Evolutionary conservation across 768 basidiomycete genomes (phyloP).

Genomic region (Astraeus odoratus): DNA sequence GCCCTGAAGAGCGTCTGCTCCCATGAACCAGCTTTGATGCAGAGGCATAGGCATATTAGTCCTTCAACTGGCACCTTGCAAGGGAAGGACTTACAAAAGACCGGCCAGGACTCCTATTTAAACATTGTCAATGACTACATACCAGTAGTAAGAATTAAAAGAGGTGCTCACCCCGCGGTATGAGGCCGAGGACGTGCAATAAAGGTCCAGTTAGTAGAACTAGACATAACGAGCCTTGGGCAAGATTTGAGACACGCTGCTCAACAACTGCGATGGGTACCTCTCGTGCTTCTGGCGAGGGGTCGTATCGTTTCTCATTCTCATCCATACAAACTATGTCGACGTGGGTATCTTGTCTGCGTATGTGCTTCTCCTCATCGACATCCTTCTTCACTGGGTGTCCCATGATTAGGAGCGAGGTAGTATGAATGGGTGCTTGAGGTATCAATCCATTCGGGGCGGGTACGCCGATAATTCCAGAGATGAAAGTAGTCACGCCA

Average conservation of each 20-base stretch:
- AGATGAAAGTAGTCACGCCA: conserved; percentile 83
- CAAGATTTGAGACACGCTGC: conserved; percentile 88
- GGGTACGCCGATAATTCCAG: conserved; percentile 79
- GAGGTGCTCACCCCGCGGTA: conserved; percentile 54
- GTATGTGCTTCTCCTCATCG: conserved; percentile 20
- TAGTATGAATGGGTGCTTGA: conserved; percentile 91
- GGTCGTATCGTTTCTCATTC: conserved; percentile 19
- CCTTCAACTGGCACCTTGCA: not conserved
- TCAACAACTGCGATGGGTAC: conserved; percentile 76
- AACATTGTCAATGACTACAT: not conserved
- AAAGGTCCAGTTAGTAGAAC: conserved; percentile 79
- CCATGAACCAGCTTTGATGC: conserved; percentile 79
- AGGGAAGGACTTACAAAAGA: conserved; percentile 57
- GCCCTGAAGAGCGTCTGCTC: conserved; percentile 67
- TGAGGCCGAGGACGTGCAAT: conserved; percentile 68
- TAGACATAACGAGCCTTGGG: conserved; percentile 73
- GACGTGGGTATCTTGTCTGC: not conserved
- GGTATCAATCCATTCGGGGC: conserved; percentile 84
- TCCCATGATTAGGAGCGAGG: conserved; percentile 69
- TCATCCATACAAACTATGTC: conserved; percentile 13
- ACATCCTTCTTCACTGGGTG: conserved; percentile 31
- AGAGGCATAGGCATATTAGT: conserved; percentile 4
- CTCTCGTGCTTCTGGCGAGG: conserved; percentile 31
- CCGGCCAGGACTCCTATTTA: conserved; percentile 66
- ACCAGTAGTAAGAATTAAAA: not conserved